Evolutionary conservation across 75 land plant genomes (phyloP), one percentile per base, ranked within the genome.

Genomic region (Sequoiadendron giganteum): DNA sequence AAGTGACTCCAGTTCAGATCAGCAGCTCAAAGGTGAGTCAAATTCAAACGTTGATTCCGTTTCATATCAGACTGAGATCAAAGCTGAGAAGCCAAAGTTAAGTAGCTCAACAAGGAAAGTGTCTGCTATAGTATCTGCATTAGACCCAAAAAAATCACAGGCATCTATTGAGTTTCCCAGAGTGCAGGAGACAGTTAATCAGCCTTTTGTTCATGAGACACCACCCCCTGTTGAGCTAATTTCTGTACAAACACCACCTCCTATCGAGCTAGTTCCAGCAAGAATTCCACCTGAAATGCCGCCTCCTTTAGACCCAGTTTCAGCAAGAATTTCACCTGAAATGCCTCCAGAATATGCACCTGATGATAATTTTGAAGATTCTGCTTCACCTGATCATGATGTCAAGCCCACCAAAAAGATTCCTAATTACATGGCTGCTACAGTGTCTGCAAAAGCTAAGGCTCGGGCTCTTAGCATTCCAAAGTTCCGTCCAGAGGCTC

Each of bases 341-440:
- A 61, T 5, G 1, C 28, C 70, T 19, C 70, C 1, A 61, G 70
- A 61, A 19, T 25, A 21, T 58, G 65, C 65, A 73, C 54, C 48
- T 21, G 86, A 81, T 38, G 76, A 68, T 7, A 13, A 8, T 55
- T 78, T 19, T 10, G 94, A 92, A 28, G 58, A 91, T 55, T 38
- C 89, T 78, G 79, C 28, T 65, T 65, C 77, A 18, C 83, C 89
- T n/a, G n/a, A n/a, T n/a, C n/a, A n/a, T 85, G 93, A 91, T 49
- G 77, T 89, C 54, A 92, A 91, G 78, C 83, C 0, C 83, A 84
- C 86, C 5, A 93, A 87, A 90, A 89, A 91, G 47, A 91, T 95
- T 65, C 99, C 99, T 1, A 94, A 88, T 82, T 97, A 95, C 89
- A 97, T 97, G 99, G 92, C 92, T 89, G 93, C 96, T 56, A 97